Conservation (phyloP, 805 yeast species). For the Blastobotrys robertii region DNA sequence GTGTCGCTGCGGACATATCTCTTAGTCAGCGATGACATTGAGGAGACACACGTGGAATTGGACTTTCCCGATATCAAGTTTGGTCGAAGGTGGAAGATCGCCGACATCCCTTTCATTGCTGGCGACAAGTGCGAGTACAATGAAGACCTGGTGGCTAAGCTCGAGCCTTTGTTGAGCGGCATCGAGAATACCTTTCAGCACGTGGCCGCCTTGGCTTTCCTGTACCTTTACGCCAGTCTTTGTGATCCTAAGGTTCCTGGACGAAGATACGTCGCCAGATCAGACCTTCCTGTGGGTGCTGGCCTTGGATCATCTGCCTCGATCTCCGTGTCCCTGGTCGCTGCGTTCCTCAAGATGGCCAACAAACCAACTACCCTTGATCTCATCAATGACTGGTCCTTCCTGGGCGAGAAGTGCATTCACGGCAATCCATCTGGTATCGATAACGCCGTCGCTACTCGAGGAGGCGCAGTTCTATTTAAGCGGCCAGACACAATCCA, state of each 20-base stretch:
- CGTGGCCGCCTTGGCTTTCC: conserved; percentile 72
- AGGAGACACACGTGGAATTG: conserved; percentile 38
- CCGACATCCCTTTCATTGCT: conserved; percentile 40
- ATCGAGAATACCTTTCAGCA: conserved; percentile 52
- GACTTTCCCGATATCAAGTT: conserved; percentile 81
- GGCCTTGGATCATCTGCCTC: conserved; percentile 95
- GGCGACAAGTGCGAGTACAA: conserved; percentile 32
- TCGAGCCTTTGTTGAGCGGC: conserved; percentile 21
- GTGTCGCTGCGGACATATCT: conserved; percentile 77
- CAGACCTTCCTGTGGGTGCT: conserved; percentile 91
- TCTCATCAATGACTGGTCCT: conserved; percentile 71
- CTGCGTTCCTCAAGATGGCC: conserved; percentile 43
- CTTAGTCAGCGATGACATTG: conserved; percentile 37
- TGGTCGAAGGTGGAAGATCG: conserved; percentile 49
- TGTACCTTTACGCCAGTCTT: conserved; percentile 61
- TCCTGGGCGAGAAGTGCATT: conserved; percentile 87
- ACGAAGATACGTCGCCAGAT: conserved; percentile 54
- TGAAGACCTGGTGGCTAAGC: conserved; percentile 5
- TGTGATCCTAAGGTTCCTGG: conserved; percentile 42
- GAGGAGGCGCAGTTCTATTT: conserved; percentile 91
- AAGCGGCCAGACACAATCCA: conserved; percentile 55
- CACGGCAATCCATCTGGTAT: conserved; percentile 97
- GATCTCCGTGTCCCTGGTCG: conserved; percentile 69
- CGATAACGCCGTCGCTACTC: conserved; percentile 91
- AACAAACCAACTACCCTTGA: background rate